Base-by-base conservation (phyloP, 129 eudicot species). In the Cynara cardunculus region DNA sequence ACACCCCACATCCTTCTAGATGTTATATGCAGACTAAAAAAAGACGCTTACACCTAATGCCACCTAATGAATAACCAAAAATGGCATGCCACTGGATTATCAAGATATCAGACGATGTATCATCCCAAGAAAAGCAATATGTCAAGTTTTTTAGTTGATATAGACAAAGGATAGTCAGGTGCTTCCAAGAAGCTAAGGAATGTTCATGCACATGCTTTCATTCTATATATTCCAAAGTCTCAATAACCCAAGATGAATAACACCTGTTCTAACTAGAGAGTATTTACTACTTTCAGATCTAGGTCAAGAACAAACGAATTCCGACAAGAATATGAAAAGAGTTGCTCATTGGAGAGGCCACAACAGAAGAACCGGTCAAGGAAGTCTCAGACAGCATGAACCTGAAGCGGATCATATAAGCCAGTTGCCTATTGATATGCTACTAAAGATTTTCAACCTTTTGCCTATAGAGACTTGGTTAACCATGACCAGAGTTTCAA, bases 391-490 rank as follows among this genome's bases (percentile, higher is more conserved):
- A 22, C 19, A 22, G 34, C 21, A 18, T 44, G 56, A 19, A 22
- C 27, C 66, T 3, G 24, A 73, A 73, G 65, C 25, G 18, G 78
- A 73, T 41, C 28, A 41, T 61, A 24, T 73, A 1, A 73, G 66
- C 64, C 14, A 73, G 34, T 62, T 66, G 62, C 73, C 62, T 10
- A 4, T 3, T 0, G 62, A 73, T 21, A 22, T 77, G 24, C 31
- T 77, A 24, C 35, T 77, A 5, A 71, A 35, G 10, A 77, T 77
- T 9, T 77, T 77, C 73, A 62, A 34, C 31, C 28, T 64, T 37
- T 53, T 77, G 72, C 73, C 81, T 27, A 12, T 77, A n/a, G 46
- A 77, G 62, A 35, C 24, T 25, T 77, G 73, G 81, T 16, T 77
- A 62, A 34, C 70, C 21, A 65, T 77, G 81, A 56, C 22, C 30